A percentile compares a stretch with the other conserved stretches of the same genome.
phyloP scores from a whole-genome alignment of 768 basidiomycete genomes.

The Heimioporus sp. region DNA sequence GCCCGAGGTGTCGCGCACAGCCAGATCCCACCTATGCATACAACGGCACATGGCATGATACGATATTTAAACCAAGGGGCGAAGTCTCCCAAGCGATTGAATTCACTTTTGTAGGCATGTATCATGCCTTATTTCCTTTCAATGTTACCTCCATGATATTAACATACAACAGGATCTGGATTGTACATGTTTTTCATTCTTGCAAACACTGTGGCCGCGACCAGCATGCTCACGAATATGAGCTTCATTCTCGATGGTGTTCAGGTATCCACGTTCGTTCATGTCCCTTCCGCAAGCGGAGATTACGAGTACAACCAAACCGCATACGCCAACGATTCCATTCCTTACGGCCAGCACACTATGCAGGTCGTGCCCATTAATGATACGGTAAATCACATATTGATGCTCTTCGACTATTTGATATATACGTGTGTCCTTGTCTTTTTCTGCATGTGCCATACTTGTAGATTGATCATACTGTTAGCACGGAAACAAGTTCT shows the following conservation, averaged over 20 bases:
- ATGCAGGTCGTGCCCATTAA: constrained; percentile 6
- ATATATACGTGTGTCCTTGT: constrained; percentile 14
- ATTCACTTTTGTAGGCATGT: constrained; percentile 13
- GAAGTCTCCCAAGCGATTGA: not conserved
- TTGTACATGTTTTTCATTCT: constrained; percentile 20
- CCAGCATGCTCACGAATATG: constrained; percentile 1
- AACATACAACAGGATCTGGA: constrained; percentile 7
- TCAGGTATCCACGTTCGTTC: not conserved
- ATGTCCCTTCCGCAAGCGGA: not conserved
- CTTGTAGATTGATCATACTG: not conserved
- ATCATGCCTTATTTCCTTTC: not conserved
- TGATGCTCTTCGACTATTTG: constrained; percentile 20
- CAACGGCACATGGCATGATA: constrained; percentile 20
- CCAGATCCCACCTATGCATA: constrained; percentile 8
- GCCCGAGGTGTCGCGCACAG: not conserved
- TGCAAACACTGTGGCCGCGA: not conserved
- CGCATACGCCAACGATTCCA: constrained; percentile 6
- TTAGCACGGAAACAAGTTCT: constrained; percentile 1
- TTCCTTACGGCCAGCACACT: constrained; percentile 5
- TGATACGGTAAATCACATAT: not conserved
- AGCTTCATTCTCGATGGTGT: constrained; percentile 10
- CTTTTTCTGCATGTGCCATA: not conserved
- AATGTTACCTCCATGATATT: not conserved
- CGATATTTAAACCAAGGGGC: not conserved
- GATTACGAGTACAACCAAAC: constrained; percentile 14